A percentile compares a stretch with the other conserved stretches of the same genome.
Evolutionary conservation across 2,329 filamentous ascomycete genomes (phyloP).

Genomic region (Cladosporium cucumerinum): DNA sequence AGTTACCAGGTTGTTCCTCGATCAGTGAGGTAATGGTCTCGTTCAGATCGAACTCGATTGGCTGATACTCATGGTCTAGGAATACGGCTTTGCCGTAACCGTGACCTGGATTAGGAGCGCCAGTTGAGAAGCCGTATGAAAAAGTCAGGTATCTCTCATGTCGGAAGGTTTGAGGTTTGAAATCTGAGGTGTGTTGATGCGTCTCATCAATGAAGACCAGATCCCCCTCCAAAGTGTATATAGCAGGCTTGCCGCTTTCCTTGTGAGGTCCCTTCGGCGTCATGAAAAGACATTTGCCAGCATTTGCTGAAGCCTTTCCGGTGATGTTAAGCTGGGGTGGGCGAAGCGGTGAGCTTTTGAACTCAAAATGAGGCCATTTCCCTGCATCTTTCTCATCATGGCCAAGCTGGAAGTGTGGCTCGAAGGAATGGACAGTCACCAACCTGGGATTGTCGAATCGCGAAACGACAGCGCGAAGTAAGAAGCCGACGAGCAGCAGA

Average conservation of each 20-base stretch:
- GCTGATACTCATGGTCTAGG: slow-evolving; percentile 22
- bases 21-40: slow-evolving; percentile 16
- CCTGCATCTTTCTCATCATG: not conserved
- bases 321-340: not conserved
- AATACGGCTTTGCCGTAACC: slow-evolving; percentile 28
- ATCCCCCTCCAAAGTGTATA: slow-evolving; percentile 22
- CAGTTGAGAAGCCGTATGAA: slow-evolving; percentile 23
- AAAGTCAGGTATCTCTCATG: slow-evolving; percentile 22
- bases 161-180: slow-evolving; percentile 21
- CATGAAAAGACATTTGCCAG: slow-evolving; percentile 21
- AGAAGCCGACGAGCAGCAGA: not conserved
- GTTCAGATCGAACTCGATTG: slow-evolving; percentile 14
- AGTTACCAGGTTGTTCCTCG: slow-evolving; percentile 13
- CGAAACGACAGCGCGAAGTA: not conserved
- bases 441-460: not conserved
- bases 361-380: not conserved
- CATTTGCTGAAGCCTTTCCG: slow-evolving; percentile 2
- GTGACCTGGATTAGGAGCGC: slow-evolving; percentile 22
- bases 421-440: not conserved
- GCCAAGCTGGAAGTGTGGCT: not conserved
- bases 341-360: slow-evolving; percentile 6
- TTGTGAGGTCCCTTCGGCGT: slow-evolving; percentile 20
- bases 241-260: slow-evolving; percentile 14
- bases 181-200: slow-evolving; percentile 19
- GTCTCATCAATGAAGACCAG: slow-evolving; percentile 20